phyloP scores from a whole-genome alignment of 2,329 filamentous ascomycete species.

The Stagonosporopsis chrysanthemi region DNA sequence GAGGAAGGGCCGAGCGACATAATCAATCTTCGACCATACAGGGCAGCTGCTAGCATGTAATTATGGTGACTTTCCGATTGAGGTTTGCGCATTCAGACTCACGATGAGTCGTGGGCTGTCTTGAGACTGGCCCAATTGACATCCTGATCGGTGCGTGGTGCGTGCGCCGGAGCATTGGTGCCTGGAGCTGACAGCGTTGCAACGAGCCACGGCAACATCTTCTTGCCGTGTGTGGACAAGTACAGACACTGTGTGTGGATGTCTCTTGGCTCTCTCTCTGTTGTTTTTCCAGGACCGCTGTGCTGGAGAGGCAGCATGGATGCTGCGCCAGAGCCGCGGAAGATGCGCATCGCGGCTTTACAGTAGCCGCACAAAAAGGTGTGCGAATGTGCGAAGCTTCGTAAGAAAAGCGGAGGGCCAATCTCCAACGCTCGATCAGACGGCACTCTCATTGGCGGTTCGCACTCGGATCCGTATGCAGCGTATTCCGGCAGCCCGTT shows the following conservation, averaged over 20 bases:
- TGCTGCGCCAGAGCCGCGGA: constrained; percentile 16
- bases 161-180: neutral
- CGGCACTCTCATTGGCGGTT: constrained; percentile 16
- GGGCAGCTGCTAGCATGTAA: no score
- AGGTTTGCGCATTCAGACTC: neutral
- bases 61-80: neutral
- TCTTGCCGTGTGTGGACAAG: neutral
- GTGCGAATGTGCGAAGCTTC: constrained; percentile 7
- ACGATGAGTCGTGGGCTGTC: neutral
- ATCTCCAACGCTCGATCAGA: constrained; percentile 4
- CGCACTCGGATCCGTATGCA: constrained; percentile 25
- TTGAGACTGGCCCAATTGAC: neutral
- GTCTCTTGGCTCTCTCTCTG: neutral
- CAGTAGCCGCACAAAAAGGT: neutral
- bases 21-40: no score
- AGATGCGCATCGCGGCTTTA: neutral
- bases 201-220: neutral
- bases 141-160: neutral
- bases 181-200: neutral
- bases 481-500: constrained; percentile 21
- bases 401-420: constrained; percentile 9
- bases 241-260: neutral
- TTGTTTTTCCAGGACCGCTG: constrained; percentile 5
- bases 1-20: neutral
- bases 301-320: constrained; percentile 3